Evolutionary conservation across 208 protist genomes (phyloP).

Genomic region (Phytomonas sp.): DNA sequence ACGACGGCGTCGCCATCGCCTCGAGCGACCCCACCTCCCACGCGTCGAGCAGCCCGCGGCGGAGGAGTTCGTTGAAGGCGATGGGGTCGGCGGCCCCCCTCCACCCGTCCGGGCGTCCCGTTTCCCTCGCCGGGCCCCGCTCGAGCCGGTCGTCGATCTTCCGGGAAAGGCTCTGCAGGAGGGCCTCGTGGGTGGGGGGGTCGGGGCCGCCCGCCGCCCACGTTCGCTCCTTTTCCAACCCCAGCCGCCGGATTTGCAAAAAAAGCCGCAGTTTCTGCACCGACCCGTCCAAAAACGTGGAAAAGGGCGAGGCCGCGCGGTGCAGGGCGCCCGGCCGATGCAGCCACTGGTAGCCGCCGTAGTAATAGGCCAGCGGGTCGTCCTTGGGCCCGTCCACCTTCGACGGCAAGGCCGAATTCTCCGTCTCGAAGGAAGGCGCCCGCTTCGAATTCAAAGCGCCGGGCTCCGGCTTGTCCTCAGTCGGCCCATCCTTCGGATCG

Average conservation of each 20-base stretch:
- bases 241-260: conserved; percentile 6
- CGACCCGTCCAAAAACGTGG: conserved; percentile 6
- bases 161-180: neutral
- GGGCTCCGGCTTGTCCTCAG: neutral
- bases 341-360: neutral
- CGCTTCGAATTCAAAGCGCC: neutral
- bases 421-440: neutral
- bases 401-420: neutral
- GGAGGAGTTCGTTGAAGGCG: neutral
- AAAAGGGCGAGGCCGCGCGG: neutral
- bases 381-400: neutral
- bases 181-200: neutral
- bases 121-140: neutral
- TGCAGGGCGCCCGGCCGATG: neutral
- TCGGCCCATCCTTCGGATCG: neutral
- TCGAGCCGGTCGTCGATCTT: neutral
- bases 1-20: neutral
- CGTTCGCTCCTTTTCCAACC: neutral
- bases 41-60: neutral
- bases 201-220: neutral
- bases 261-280: conserved; percentile 13
- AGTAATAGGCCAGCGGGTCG: neutral
- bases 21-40: neutral
- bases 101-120: neutral
- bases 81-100: neutral